Evolutionary conservation across 163 green algal genomes (phyloP).

Genomic region (Chlamydomonas reinhardtii): DNA sequence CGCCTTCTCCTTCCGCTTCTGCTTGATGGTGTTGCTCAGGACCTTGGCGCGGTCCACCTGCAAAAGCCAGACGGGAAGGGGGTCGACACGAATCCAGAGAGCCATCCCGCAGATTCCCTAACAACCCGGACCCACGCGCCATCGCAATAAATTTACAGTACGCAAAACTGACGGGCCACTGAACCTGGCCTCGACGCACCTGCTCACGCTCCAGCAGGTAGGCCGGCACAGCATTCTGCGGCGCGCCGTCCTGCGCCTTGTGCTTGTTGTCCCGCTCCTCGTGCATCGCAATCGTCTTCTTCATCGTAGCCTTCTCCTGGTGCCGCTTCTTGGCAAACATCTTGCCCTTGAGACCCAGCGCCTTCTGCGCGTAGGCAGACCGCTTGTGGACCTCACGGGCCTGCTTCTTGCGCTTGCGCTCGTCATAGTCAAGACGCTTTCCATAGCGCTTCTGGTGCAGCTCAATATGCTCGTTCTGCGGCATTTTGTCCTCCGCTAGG

Average conservation of each 20-base stretch:
- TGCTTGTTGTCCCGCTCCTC: conserved; percentile 95
- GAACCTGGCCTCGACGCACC: conserved; percentile 57
- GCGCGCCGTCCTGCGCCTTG: conserved; percentile 91
- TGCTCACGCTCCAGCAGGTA: conserved; percentile 99
- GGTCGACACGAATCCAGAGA: too few relatives aligned
- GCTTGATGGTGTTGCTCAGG: conserved; percentile 99
- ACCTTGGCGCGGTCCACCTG: conserved; percentile 96
- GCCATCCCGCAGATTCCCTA: too few relatives aligned
- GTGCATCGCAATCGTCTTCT: conserved; percentile 98
- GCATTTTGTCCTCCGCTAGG: conserved; percentile 82
- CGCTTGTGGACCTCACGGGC: conserved; percentile 89
- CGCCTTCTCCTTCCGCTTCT: conserved; percentile 99
- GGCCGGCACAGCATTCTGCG: conserved; percentile 92
- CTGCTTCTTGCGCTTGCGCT: conserved; percentile 96
- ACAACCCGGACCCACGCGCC: too few relatives aligned
- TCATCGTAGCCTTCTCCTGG: conserved; percentile 98
- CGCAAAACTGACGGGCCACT: too few relatives aligned
- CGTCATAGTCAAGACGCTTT: conserved; percentile 90
- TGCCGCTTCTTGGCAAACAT: conserved; percentile 98
- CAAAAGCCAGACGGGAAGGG: background rate
- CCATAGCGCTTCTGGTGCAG: conserved; percentile 97
- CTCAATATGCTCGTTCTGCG: conserved; percentile 99
- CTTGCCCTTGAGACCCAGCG: conserved; percentile 97
- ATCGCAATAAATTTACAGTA: too few relatives aligned
- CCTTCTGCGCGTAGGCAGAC: conserved; percentile 82